These are phyloP conservation scores for Saccharum spontaneum DNA, from an alignment of 176 grass and related monocot genomes.

Conservation along the genomic window DNA sequence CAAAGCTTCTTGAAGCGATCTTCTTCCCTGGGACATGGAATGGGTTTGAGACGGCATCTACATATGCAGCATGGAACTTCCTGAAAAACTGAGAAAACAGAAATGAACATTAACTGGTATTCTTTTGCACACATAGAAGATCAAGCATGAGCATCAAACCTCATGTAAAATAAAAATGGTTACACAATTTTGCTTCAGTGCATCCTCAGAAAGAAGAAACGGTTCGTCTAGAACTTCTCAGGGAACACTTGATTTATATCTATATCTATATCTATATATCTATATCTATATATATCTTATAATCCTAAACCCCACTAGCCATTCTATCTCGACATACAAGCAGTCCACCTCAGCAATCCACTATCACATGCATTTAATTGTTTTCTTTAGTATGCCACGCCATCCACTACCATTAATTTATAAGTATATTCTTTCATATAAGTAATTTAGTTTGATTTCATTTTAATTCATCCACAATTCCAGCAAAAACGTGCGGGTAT, in stretches of 20 bases:
- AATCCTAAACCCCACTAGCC: not conserved
- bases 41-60: constrained; percentile 88
- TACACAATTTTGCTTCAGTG: not conserved
- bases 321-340: not conserved
- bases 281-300: too few relatives aligned
- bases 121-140: not conserved
- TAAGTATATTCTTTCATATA: too few relatives aligned
- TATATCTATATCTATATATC: too few relatives aligned
- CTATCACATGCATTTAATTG: too few relatives aligned
- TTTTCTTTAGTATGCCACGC: too few relatives aligned
- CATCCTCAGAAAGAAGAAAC: not conserved
- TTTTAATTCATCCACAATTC: too few relatives aligned
- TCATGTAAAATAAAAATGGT: not conserved
- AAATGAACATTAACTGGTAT: not conserved
- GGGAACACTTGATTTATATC: not conserved
- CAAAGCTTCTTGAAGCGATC: constrained; percentile 89
- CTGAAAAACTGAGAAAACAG: constrained; percentile 77
- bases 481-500: too few relatives aligned
- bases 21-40: constrained; percentile 99
- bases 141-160: not conserved
- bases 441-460: too few relatives aligned
- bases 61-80: constrained; percentile 91
- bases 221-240: not conserved
- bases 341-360: not conserved
- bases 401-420: too few relatives aligned